Evolutionary conservation across 148 eudicot genomes (phyloP).

Genomic region (Drosera capensis): DNA sequence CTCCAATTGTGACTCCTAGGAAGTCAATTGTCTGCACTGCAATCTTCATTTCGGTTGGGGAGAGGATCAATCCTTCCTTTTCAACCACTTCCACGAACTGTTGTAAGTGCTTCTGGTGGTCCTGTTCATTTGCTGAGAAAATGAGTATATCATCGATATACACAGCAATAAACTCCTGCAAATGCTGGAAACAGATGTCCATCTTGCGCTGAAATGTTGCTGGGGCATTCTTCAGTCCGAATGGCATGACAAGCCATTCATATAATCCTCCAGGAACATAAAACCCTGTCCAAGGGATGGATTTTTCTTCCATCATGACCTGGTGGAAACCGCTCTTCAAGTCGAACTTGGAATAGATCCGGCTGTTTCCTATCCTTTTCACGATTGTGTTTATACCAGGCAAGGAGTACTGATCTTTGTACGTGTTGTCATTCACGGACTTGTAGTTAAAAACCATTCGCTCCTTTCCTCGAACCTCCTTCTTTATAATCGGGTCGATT

Average conservation of each 20-base stretch:
- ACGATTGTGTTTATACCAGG: conserved; percentile 3
- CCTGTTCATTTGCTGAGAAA: not conserved
- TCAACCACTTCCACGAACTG: not conserved
- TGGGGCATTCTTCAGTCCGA: not conserved
- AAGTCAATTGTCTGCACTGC: not conserved
- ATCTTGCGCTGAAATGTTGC: conserved; percentile 2
- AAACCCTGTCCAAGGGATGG: not conserved
- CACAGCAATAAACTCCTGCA: not conserved
- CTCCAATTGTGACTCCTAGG: not conserved
- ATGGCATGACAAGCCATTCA: conserved; percentile 2
- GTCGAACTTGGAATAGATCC: conserved; percentile 3
- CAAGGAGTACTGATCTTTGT: conserved; percentile 5
- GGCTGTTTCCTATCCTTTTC: not conserved
- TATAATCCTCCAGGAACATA: not conserved
- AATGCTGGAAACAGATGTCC: not conserved
- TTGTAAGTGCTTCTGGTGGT: not conserved
- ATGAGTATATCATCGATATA: conserved; percentile 3
- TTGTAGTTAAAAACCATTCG: conserved; percentile 2
- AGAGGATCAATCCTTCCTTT: not conserved
- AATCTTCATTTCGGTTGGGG: not conserved
- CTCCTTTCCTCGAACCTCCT: not conserved
- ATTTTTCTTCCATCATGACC: not conserved
- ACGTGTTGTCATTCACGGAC: not conserved
- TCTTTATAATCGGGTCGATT: not conserved
- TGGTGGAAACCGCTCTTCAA: conserved; percentile 2